Evolutionary conservation across 192 early-diverging fungal genomes (phyloP).

Genomic region (Funneliformis mosseae): DNA sequence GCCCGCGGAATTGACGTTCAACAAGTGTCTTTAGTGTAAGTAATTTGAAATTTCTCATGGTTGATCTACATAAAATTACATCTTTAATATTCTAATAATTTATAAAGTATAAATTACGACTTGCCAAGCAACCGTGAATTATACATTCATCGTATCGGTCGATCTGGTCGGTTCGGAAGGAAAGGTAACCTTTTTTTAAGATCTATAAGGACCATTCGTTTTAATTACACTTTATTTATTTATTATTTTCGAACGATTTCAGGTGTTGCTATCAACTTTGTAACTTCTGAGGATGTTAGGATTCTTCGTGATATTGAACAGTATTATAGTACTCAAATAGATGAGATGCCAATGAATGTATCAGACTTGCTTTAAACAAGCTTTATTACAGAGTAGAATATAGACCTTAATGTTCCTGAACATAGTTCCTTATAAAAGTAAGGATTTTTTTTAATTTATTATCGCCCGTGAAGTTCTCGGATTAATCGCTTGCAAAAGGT

Average conservation of each 20-base stretch:
- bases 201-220: background rate
- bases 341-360: conserved; percentile 91
- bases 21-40: conserved; percentile 92
- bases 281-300: conserved; percentile 90
- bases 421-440: too few relatives aligned
- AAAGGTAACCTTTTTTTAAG: conserved; percentile 60
- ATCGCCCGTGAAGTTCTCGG: too few relatives aligned
- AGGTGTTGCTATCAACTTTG: conserved; percentile 98
- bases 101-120: conserved; percentile 85
- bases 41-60: background rate
- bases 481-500: too few relatives aligned
- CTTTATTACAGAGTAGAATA: too few relatives aligned
- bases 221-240: background rate
- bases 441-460: too few relatives aligned
- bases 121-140: conserved; percentile 94
- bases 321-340: conserved; percentile 97
- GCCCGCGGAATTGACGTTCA: conserved; percentile 99
- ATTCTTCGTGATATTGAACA: conserved; percentile 97
- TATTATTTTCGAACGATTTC: background rate
- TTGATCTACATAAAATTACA: background rate
- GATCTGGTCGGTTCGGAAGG: conserved; percentile 95
- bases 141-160: conserved; percentile 99
- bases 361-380: conserved; percentile 46
- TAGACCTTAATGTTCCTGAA: too few relatives aligned
- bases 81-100: background rate